These are phyloP conservation scores for Magnolia changhungtana DNA, from an alignment of 164 flowering plant species.

Conservation along the genomic window DNA sequence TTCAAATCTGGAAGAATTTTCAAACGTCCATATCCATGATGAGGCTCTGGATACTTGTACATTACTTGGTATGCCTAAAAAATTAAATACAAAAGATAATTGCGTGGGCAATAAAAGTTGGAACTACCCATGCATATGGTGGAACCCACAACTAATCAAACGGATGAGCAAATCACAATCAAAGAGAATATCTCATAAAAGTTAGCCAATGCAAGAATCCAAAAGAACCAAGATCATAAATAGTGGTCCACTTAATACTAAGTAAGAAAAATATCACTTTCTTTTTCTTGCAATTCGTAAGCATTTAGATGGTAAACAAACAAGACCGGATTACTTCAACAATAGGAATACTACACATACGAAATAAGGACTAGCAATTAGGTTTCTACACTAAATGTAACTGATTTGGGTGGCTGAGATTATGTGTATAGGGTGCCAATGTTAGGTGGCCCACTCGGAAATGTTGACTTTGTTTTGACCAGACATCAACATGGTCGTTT, in stretches of 20 bases:
- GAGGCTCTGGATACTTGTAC: background rate
- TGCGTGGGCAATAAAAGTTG: conserved; percentile 13
- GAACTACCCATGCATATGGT: conserved; percentile 7
- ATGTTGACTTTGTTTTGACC: background rate
- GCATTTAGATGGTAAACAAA: too few relatives aligned
- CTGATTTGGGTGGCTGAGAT: background rate
- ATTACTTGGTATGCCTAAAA: background rate
- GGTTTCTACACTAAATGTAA: background rate
- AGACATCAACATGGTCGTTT: background rate
- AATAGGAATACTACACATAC: too few relatives aligned
- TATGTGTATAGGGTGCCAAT: background rate
- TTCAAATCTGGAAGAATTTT: background rate
- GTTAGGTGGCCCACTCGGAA: background rate
- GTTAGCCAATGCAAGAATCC: background rate
- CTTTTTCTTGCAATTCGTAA: too few relatives aligned
- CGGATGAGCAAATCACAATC: background rate
- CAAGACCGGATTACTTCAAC: too few relatives aligned
- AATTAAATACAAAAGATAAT: background rate
- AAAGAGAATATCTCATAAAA: background rate
- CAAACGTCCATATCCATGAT: background rate
- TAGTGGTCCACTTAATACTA: too few relatives aligned
- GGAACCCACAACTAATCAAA: conserved; percentile 8
- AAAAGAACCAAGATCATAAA: background rate
- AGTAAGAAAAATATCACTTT: too few relatives aligned
- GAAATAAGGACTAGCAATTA: too few relatives aligned